Percentiles rank a stretch among this genome's conserved stretches.
These are phyloP conservation scores for Amylocarpus encephaloides DNA, from an alignment of 2,329 filamentous ascomycete genomes.

Conservation along the genomic window DNA sequence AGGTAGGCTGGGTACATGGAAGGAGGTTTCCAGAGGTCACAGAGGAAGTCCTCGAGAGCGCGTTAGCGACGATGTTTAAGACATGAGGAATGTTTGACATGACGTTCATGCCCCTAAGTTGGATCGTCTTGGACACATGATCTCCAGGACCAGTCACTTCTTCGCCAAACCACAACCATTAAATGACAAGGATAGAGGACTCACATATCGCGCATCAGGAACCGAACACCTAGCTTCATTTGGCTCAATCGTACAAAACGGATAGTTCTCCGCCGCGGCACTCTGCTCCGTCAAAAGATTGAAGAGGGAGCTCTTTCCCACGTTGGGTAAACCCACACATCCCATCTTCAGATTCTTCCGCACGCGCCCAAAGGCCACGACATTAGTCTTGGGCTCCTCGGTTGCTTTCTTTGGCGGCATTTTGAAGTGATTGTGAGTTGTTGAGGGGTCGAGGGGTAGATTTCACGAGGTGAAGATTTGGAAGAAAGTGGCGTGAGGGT, in stretches of 20 bases:
- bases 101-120: too few species aligned
- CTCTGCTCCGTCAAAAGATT: conserved; percentile 42
- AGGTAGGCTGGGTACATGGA: conserved; percentile 40
- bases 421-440: background rate
- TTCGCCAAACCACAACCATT: background rate
- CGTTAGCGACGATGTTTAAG: background rate
- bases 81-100: background rate
- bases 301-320: conserved; percentile 41
- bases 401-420: conserved; percentile 39
- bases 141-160: background rate
- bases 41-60: conserved; percentile 36
- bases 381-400: conserved; percentile 37
- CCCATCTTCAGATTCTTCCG: conserved; percentile 43
- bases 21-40: conserved; percentile 40
- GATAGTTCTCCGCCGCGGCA: conserved; percentile 40
- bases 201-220: conserved; percentile 39
- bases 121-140: background rate
- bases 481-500: too few species aligned
- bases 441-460: background rate
- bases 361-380: conserved; percentile 40
- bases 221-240: conserved; percentile 42
- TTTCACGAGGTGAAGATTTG: too few species aligned
- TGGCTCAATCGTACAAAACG: conserved; percentile 42
- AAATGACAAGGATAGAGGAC: conserved; percentile 14
- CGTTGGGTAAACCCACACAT: conserved; percentile 41